These are phyloP conservation scores for Prorocentrum cordatum DNA, from an alignment of 169 alveolate genomes.

Conservation along the genomic window DNA sequence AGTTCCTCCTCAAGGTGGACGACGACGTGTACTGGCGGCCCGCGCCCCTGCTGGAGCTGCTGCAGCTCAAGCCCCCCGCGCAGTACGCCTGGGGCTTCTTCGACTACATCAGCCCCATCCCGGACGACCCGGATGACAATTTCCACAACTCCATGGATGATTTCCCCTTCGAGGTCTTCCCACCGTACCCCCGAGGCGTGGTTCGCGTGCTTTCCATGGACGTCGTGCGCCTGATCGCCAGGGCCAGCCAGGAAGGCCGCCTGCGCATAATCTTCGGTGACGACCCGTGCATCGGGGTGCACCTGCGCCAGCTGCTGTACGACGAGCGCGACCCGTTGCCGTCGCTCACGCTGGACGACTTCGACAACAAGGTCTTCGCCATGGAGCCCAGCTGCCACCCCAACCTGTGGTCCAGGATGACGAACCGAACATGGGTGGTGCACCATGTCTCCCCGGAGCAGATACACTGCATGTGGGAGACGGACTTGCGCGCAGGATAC, in stretches of 20 bases:
- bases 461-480: slow-evolving; percentile 40
- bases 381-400: slow-evolving; percentile 69
- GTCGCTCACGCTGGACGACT: slow-evolving; percentile 59
- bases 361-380: slow-evolving; percentile 56
- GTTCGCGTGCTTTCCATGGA: slow-evolving; percentile 65
- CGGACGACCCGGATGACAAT: slow-evolving; percentile 36
- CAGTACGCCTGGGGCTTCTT: slow-evolving; percentile 57
- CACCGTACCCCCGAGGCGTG: slow-evolving; percentile 70
- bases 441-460: slow-evolving; percentile 53
- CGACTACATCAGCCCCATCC: slow-evolving; percentile 67
- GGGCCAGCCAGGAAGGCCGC: slow-evolving; percentile 50
- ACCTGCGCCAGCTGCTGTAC: slow-evolving; percentile 42
- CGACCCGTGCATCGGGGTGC: slow-evolving; percentile 65
- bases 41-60: background rate
- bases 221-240: slow-evolving; percentile 61
- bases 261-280: background rate
- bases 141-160: slow-evolving; percentile 55
- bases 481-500: slow-evolving; percentile 27
- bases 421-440: slow-evolving; percentile 45
- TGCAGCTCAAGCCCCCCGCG: background rate
- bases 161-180: slow-evolving; percentile 54
- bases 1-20: slow-evolving; percentile 44
- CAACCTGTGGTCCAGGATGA: slow-evolving; percentile 67
- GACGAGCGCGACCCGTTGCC: slow-evolving; percentile 15
- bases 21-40: slow-evolving; percentile 18